Evolutionary conservation across 768 basidiomycete species (phyloP), one percentile per base, ranked within the genome.

Genomic region (Rubroboletus pulcherrimus): DNA sequence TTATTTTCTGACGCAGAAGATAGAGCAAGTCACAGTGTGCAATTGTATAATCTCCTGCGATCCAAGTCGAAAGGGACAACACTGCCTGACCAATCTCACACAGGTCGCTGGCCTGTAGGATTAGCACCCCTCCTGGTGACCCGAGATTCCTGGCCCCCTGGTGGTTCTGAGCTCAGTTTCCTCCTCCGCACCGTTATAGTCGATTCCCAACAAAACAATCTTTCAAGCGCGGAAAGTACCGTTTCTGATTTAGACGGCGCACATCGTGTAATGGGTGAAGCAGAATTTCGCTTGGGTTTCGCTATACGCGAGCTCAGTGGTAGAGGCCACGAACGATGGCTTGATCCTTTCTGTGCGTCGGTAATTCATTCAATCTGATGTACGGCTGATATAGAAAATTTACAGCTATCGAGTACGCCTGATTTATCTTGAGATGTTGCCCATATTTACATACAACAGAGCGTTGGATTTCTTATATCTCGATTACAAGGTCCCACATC

Each of bases 381-480:
- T n/a, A 33, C 10, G 4, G 5, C 53, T 69, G 33, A 67, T 19
- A 7, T 14, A 33, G 10, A 35, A 10, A 10, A 5, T 41, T 49
- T 43, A 39, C 49, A 68, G 66, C 58, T 19, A 68, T 68, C 21
- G 66, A 68, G 66, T 54, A 37, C 30, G 52, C 57, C 29, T 12
- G 19, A 47, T 58, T 30, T 19, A 57, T 45, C 45, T 48, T 46
- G 42, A 52, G 17, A 19, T 2, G 4, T 29, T 33, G 1, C 43
- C 14, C 29, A 17, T 51, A n/a, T 26, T 61, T 34, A 66, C 44
- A 30, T 58, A 17, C 43, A 47, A 6, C 60, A 91, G 90, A 68
- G 92, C 93, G 7, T 69, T 96, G 41, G 93, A 95, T 68, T 96
- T 95, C 66, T 73, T 96, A 14, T 91, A 91, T 65, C 85, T 96